A percentile compares a stretch with the other conserved stretches of the same genome.
These are phyloP conservation scores for Phytophthora pistaciae DNA, from an alignment of 352 stramenopile species.

Conservation along the genomic window DNA sequence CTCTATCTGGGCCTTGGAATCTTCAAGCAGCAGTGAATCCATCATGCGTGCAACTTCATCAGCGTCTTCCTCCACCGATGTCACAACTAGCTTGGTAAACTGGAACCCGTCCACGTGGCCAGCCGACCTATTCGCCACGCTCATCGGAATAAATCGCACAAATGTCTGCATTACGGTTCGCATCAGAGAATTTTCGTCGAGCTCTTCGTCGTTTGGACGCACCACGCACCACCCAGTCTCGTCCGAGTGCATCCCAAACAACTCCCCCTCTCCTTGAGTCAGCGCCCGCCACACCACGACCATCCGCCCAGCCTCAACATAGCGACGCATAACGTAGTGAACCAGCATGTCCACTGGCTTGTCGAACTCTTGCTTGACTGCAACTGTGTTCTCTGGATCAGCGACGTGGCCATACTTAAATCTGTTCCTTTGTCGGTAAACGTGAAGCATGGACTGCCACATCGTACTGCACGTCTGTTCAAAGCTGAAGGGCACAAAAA, in stretches of 20 bases:
- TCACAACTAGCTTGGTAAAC: constrained; percentile 38
- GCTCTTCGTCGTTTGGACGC: constrained; percentile 8
- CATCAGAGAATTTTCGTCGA: not conserved
- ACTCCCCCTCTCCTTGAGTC: constrained; percentile 40
- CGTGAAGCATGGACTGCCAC: constrained; percentile 22
- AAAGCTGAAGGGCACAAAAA: constrained; percentile 22
- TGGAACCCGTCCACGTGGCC: constrained; percentile 14
- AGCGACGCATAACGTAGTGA: constrained; percentile 47
- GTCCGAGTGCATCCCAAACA: constrained; percentile 54
- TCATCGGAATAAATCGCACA: constrained; percentile 31
- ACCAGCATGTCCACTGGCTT: constrained; percentile 11
- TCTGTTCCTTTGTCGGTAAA: constrained; percentile 11
- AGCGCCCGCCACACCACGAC: constrained; percentile 65
- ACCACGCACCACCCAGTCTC: constrained; percentile 65
- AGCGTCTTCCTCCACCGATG: constrained; percentile 34
- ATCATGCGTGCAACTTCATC: constrained; percentile 35
- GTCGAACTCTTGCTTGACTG: constrained; percentile 21
- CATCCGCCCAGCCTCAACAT: constrained; percentile 47
- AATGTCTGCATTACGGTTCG: constrained; percentile 32
- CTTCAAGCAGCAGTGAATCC: constrained; percentile 29
- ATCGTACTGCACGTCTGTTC: constrained; percentile 15
- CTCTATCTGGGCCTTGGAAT: constrained; percentile 19
- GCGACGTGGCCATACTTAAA: constrained; percentile 12
- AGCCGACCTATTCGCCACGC: not conserved
- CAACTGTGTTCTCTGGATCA: constrained; percentile 42